phyloP scores from a whole-genome alignment of 2,329 filamentous ascomycete genomes.

The Colletotrichum lupini region DNA sequence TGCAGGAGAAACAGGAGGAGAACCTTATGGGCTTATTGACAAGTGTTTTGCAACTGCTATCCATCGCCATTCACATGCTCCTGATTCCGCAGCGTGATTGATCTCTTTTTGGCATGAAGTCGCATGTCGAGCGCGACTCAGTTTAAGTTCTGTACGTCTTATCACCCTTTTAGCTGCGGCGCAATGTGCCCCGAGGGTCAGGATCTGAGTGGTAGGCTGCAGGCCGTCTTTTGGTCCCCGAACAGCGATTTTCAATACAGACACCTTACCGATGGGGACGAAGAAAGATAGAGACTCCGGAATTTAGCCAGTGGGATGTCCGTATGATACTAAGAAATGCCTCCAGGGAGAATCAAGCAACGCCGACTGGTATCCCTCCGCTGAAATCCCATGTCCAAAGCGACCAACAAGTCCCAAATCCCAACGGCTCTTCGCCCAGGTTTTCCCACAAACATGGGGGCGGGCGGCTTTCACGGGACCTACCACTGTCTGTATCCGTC shows the following conservation, averaged over 20 bases:
- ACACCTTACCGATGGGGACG: neutral
- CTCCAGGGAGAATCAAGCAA: conserved; percentile 29
- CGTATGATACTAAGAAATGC: conserved; percentile 4
- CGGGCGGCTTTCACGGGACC: neutral
- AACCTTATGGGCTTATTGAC: neutral
- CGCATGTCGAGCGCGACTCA: neutral
- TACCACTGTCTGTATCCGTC: neutral
- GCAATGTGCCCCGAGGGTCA: conserved; percentile 17
- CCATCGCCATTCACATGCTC: neutral
- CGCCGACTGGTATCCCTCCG: conserved; percentile 5
- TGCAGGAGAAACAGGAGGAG: neutral
- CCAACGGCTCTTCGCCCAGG: conserved; percentile 8
- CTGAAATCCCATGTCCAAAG: too few relatives aligned
- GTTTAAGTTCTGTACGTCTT: neutral
- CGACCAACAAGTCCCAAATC: neutral
- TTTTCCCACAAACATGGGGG: conserved; percentile 6
- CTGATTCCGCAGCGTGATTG: neutral
- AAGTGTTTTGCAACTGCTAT: neutral
- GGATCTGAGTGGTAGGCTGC: neutral
- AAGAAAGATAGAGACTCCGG: neutral
- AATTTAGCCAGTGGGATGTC: neutral
- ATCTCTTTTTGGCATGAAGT: neutral
- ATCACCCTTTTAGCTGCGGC: conserved; percentile 20
- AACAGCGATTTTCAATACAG: neutral
- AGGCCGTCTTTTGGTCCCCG: neutral